Evolutionary conservation across 108 stramenopile species (phyloP).

Genomic region (Schizochytrium sp.): DNA sequence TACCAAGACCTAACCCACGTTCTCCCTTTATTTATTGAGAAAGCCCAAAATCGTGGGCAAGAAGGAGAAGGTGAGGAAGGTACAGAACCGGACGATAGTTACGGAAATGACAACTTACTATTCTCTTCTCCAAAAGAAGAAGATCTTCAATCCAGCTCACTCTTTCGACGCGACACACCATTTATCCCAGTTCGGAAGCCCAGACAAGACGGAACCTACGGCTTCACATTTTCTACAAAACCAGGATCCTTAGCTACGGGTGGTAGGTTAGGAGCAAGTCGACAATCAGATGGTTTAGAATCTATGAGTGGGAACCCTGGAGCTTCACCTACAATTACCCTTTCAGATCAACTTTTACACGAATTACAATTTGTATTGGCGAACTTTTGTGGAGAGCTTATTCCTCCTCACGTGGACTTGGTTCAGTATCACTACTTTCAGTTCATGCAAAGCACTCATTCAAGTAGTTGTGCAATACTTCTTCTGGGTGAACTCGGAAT

Average conservation of each 20-base stretch:
- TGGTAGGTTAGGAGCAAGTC: not conserved
- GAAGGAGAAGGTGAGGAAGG: not conserved
- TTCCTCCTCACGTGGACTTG: not conserved
- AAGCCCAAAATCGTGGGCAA: not conserved
- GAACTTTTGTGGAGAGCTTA: not conserved
- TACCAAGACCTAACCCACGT: not conserved
- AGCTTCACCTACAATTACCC: not conserved
- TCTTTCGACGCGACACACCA: not conserved
- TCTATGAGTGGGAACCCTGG: not conserved
- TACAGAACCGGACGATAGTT: not conserved
- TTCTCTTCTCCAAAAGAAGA: not conserved
- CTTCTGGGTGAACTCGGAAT: constrained; percentile 32
- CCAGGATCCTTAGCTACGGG: not conserved
- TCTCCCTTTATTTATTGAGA: not conserved
- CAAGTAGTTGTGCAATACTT: not conserved
- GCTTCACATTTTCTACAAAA: not conserved
- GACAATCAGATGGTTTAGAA: not conserved
- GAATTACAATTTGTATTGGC: not conserved
- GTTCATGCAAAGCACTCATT: not conserved
- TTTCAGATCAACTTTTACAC: not conserved
- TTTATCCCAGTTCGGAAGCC: not conserved
- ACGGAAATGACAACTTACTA: not conserved
- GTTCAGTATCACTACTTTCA: constrained; percentile 37
- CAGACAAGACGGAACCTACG: not conserved
- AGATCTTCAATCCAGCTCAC: not conserved